Base-by-base conservation (phyloP, 2,329 filamentous ascomycete species). In the Aspergillus clavatus region DNA sequence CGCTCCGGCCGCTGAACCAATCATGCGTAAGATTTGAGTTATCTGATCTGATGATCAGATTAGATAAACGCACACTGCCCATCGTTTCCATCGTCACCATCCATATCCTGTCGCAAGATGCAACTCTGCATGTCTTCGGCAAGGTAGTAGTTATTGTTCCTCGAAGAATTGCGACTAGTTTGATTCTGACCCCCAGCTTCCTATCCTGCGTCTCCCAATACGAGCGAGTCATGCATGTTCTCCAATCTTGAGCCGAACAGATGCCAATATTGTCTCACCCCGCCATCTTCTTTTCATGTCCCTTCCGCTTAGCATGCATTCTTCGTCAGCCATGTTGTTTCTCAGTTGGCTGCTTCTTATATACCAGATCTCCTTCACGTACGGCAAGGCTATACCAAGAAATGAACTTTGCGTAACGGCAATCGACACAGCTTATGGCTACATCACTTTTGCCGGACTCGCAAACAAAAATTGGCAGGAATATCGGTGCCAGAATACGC, bases 361-460 rank as follows among this genome's bases (percentile, higher is more conserved):
- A 14, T 36, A 48, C 7, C 38, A 38, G 31, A 38, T 43, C 11
- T 39, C 39, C 3, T n/a, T 47, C 26, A 46, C 42, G 18, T 41
- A 38, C 22, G 48, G 48, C 2, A 48, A 41, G 14, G 29, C 45
- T 12, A 23, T 53, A 3, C 52, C 57, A 1, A 33, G 38, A 22
- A 51, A 63, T 24, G 61, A 63, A 47, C 59, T 52, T n/a, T 68
- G 65, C 40, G 62, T 67, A 24, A 60, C 56, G 0, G 57, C 65
- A 8, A 47, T 67, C 8, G 60, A 55, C 40, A 61, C 60, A 3
- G 61, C 64, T 3, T 61, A 63, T 41, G 56, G 56, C 29, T 65
- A 62, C 42, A 53, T 68, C 41, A 54, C 58, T 0, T 68, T 68
- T 43, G 45, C 51, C 6, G 59, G 59, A 0, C 23, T 46, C 14